Base-by-base conservation (phyloP, 768 basidiomycete genomes). In the Lactarius vividus region DNA sequence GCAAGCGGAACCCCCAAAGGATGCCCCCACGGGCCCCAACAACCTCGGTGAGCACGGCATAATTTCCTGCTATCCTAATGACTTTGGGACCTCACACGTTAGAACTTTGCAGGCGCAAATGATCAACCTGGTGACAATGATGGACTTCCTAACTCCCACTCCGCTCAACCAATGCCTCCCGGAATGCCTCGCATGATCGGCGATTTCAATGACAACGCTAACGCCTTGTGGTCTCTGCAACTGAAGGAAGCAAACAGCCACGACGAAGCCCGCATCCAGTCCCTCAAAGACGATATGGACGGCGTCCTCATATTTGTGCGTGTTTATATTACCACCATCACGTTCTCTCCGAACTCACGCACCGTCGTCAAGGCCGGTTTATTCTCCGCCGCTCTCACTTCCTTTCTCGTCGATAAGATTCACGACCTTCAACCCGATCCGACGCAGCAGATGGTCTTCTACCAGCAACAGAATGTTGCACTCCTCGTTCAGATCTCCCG, bases 321-420 rank as follows among this genome's bases (percentile, higher is more conserved):
- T 59, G 4, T 10, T 10, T 9, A 28, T 20, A 10, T 13, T 20
- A 44, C 44, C 1, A 2, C 20, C 8, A 3, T 8, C 15, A 20
- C 9, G n/a, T 20, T 23, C 8, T 6, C 28, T 2, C 35, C 1
- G 23, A 40, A 16, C 10, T 39, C 28, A 28, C 44, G 58, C 40
- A 31, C 29, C 5, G 16, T 39, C 39, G 20, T 20, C 10, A 13
- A 66, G 65, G 61, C 65, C 18, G 65, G 65, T 35, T 39, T 66
- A 40, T 66, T 58, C 29, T 62, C 65, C 4, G 56, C 61, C 0
- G 52, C 44, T 10, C 33, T 66, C 23, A 58, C 65, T 26, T 61
- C 61, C 11, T 66, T 66, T 23, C 31, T 58, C 16, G 40, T 62
- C 11, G 60, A 62, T 28, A 62, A 55, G n/a, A 23, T 46, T 10